phyloP scores from a whole-genome alignment of 345 rosid genomes.

The Turritis glabra region DNA sequence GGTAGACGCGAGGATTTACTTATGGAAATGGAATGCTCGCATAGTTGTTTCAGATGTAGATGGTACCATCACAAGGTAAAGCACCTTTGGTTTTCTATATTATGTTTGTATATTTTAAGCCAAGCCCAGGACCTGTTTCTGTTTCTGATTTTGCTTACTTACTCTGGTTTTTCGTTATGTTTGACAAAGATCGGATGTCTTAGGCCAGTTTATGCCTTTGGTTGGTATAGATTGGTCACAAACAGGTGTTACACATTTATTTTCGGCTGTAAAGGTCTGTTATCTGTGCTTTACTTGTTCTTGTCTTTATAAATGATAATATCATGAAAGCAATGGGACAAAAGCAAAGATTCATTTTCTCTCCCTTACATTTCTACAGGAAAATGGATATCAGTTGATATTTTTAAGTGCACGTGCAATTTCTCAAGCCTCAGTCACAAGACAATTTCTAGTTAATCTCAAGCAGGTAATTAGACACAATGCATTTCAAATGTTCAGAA shows the following conservation, averaged over 20 bases:
- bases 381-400: constrained; percentile 92
- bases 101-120: not conserved
- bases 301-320: not conserved
- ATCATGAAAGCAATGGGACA: not conserved
- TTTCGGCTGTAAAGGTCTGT: constrained; percentile 88
- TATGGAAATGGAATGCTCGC: constrained; percentile 95
- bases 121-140: not conserved
- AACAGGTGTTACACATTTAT: constrained; percentile 90
- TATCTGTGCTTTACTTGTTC: constrained; percentile 8
- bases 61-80: constrained; percentile 95
- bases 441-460: constrained; percentile 81
- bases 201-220: constrained; percentile 98
- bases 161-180: not conserved
- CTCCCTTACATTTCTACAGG: constrained; percentile 48
- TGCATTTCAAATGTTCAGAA: not conserved
- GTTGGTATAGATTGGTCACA: constrained; percentile 97
- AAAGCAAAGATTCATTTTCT: constrained; percentile 8
- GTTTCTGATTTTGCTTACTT: constrained; percentile 23
- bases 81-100: not conserved
- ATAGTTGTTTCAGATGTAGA: constrained; percentile 97
- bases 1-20: constrained; percentile 92
- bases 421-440: constrained; percentile 84
- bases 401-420: constrained; percentile 97
- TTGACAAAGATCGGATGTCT: constrained; percentile 84
- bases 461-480: constrained; percentile 62